Evolutionary conservation across 305 asterid genomes (phyloP).

Genomic region (Fraxinus sp.): DNA sequence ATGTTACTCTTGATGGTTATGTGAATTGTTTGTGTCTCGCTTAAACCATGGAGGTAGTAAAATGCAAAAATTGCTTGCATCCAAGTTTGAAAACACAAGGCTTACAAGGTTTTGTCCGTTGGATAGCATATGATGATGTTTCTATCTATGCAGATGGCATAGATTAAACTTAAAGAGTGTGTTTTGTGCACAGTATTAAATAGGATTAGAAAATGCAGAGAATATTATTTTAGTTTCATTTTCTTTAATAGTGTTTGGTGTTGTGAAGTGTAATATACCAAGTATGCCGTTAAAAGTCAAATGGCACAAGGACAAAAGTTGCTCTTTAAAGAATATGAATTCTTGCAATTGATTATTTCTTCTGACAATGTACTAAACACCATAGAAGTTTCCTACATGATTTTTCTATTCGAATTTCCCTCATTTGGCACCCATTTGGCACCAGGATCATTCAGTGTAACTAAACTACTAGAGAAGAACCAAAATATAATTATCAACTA

Average conservation of each 20-base stretch:
- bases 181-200: background rate
- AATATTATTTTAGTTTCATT: background rate
- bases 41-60: background rate
- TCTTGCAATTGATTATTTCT: background rate
- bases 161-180: background rate
- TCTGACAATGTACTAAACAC: background rate
- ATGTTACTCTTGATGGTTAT: background rate
- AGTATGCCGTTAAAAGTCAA: background rate
- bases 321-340: background rate
- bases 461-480: background rate
- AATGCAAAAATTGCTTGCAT: background rate
- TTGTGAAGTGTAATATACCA: background rate
- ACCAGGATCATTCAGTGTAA: background rate
- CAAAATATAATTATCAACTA: background rate
- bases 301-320: background rate
- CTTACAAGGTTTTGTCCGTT: background rate
- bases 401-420: background rate
- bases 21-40: background rate
- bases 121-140: background rate
- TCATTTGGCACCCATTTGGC: too few species aligned
- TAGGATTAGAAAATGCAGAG: background rate
- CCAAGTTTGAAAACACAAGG: background rate
- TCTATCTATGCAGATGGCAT: background rate
- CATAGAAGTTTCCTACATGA: background rate
- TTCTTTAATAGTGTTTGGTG: background rate